Conservation (phyloP, 1,139 yeast genomes). For the Saccharomyces hybrid region DNA sequence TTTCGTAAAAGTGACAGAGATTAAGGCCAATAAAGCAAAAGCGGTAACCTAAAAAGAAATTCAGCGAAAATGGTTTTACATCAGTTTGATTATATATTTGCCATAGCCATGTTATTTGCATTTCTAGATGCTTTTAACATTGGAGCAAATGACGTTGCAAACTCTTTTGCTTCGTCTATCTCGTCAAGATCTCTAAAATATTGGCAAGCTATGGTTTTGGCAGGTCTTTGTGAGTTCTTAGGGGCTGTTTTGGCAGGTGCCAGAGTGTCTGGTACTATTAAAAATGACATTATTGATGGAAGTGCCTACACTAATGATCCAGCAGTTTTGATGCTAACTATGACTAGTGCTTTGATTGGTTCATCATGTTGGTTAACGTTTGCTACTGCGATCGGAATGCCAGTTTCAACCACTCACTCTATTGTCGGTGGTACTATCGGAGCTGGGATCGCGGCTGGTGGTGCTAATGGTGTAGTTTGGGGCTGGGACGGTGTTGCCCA, state of each 20-base stretch:
- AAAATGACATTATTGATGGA: constrained; percentile 53
- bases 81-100: constrained; percentile 60
- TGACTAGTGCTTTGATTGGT: constrained; percentile 71
- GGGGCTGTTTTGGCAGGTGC: constrained; percentile 73
- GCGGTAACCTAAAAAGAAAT: too few relatives aligned
- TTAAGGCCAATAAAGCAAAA: too few relatives aligned
- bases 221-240: constrained; percentile 60
- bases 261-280: constrained; percentile 63
- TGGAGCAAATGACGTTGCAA: constrained; percentile 81
- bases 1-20: background rate
- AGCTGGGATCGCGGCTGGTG: constrained; percentile 61
- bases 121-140: constrained; percentile 73
- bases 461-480: constrained; percentile 53
- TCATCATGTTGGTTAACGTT: constrained; percentile 65
- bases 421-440: constrained; percentile 76
- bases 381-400: constrained; percentile 64
- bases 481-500: constrained; percentile 71
- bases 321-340: constrained; percentile 63
- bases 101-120: constrained; percentile 62
- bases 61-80: constrained; percentile 33
- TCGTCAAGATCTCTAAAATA: constrained; percentile 62
- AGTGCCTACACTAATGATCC: constrained; percentile 46
- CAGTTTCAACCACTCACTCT: constrained; percentile 75
- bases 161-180: constrained; percentile 69
- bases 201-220: constrained; percentile 69